Evolutionary conservation across 495 filamentous ascomycete species (phyloP).

Genomic region (Lophium mytilinum): DNA sequence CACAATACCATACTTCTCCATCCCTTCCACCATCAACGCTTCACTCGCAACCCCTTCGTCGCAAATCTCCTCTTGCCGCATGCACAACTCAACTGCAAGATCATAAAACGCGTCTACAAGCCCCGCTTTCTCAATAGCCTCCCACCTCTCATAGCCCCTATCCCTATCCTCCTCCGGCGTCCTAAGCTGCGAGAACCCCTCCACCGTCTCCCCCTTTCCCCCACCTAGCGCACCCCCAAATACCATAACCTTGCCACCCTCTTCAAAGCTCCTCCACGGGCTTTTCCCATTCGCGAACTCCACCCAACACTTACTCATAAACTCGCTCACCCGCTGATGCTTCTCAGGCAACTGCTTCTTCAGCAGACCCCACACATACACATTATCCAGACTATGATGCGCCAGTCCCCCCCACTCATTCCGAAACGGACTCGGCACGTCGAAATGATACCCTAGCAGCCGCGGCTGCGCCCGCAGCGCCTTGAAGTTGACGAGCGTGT

Average conservation of each 20-base stretch:
- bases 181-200: background rate
- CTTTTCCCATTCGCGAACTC: background rate
- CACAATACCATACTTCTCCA: too few relatives aligned
- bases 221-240: too few relatives aligned
- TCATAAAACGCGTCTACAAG: conserved; percentile 1
- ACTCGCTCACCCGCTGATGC: background rate
- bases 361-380: background rate
- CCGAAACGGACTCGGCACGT: conserved; percentile 1
- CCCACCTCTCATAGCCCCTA: background rate
- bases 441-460: background rate
- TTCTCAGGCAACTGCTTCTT: background rate
- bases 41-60: too few relatives aligned
- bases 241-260: background rate
- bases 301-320: background rate
- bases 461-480: background rate
- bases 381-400: conserved; percentile 5
- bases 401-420: conserved; percentile 3
- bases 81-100: background rate
- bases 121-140: background rate
- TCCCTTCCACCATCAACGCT: too few relatives aligned
- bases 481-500: background rate
- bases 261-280: background rate
- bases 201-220: background rate
- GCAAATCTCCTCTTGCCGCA: background rate
- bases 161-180: conserved; percentile 2